Evolutionary conservation across 2,329 filamentous ascomycete species (phyloP), one percentile per base, ranked within the genome.

Genomic region (Akanthomyces lecanii): DNA sequence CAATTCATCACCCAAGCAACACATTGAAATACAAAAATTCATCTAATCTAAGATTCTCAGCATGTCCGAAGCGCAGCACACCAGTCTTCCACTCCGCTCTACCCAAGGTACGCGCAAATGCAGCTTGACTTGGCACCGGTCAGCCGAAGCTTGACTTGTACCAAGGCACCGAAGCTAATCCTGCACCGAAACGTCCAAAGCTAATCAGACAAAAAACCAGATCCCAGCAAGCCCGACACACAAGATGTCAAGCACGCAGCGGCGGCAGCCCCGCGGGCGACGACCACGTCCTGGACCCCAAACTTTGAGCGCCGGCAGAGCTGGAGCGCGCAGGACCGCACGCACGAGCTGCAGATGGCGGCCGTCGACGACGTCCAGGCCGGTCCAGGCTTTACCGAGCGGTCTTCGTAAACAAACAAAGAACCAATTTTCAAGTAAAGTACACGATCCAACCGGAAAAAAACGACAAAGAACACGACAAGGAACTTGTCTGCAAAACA

Each of bases 241-340:
- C 38, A 40, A 14, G 38, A 16, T 16, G 12, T 3, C 5, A 40
- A 40, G 5, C 38, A 40, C 38, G 12, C 38, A 14, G 38, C 38
- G 12, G 12, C 38, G 14, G 12, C 38, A 4, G 12, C 14, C 12
- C 38, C 33, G 33, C 33, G 12, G 16, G 21, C 45, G 11, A 45
- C 11, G 21, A 56, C 44, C 1, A 18, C 57, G 23, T 42, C 63
- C 3, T 85, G 83, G 83, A 77, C 77, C 67, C 83, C 83, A 8
- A 67, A 69, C 21, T 67, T 78, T 60, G 72, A 77, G 66, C 76
- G 79, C 11, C 78, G 81, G 53, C 79, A 81, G 70, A 83, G 81
- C 73, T 86, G 79, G 76, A 79, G 75, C 68, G 74, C 76, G 42
- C 80, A 86, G 72, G 83, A 84, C 69, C 77, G 78, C 71, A 84